Base-by-base conservation (phyloP, 306 rosid species). In the Acmispon strigosus region DNA sequence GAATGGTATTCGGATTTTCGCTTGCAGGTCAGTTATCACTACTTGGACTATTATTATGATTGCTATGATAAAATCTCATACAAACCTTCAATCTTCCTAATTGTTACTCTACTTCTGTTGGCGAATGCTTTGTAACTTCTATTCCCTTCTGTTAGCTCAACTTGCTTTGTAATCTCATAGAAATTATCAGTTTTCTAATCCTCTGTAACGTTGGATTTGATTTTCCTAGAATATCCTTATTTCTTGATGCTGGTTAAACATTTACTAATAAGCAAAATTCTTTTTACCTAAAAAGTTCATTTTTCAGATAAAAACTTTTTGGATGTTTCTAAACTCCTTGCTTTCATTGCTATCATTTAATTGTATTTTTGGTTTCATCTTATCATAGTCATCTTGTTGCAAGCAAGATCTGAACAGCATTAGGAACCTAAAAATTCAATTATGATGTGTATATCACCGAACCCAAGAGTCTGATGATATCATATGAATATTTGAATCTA, bases 1-100 rank as follows among this genome's bases (percentile, higher is more conserved):
- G 47, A 92, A 92, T 42, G 95, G 95, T 10, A 61, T 92, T 66
- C 82, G 74, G 10, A 92, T 96, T 50, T 92, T 92, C 74, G 98
- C 98, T 52, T 92, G 98, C 96, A 92, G 98, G 96, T 86, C 45
- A 77, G 75, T 44, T 54, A n/a, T 48, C 59, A 29, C 39, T 10
- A 4, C 47, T 34, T 44, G 36, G 27, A 19, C 69, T n/a, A 29
- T 55, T 16, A 15, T 42, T 54, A 34, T 37, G 17, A 13, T n/a
- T n/a, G n/a, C n/a, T n/a, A n/a, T n/a, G n/a, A n/a, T n/a, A n/a
- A n/a, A n/a, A n/a, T 41, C 17, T 42, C 22, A 14, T 67, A 44
- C 41, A 56, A 54, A 22, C 48, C 16, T 2, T 7, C 41, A 27
- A 12, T 52, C 20, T 54, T 62, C 47, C 62, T 36, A 63, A 29